Conservation (phyloP, 2,329 filamentous ascomycete genomes). For the Hypoxylon rubiginosum region DNA sequence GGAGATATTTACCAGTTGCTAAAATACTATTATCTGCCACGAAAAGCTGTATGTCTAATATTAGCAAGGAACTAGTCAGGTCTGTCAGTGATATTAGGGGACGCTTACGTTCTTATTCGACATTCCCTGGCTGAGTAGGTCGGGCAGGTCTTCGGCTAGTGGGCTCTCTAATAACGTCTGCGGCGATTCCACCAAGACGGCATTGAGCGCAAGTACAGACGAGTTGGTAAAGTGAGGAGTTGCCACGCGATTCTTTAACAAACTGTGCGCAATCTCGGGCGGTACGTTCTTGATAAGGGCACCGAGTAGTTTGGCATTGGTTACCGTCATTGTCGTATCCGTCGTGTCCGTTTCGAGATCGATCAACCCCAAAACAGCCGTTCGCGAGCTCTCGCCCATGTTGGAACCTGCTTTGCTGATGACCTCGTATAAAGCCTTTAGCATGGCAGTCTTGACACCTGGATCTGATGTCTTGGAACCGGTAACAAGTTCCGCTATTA, state of each 20-base stretch:
- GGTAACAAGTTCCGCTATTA: constrained; percentile 93
- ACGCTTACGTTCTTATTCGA: constrained; percentile 77
- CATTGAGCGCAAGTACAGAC: constrained; percentile 89
- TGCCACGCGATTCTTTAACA: constrained; percentile 81
- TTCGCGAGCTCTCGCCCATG: constrained; percentile 92
- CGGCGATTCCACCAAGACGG: constrained; percentile 85
- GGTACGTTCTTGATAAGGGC: constrained; percentile 90
- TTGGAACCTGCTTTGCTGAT: constrained; percentile 93
- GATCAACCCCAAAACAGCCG: constrained; percentile 88
- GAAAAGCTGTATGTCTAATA: constrained; percentile 68
- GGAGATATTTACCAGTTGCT: constrained; percentile 90
- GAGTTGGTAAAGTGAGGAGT: constrained; percentile 80
- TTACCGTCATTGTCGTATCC: constrained; percentile 85
- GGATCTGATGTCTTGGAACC: constrained; percentile 90
- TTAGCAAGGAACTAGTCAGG: constrained; percentile 20
- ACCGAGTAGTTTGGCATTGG: constrained; percentile 89
- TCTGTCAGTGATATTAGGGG: constrained; percentile 21
- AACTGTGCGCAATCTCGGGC: constrained; percentile 71
- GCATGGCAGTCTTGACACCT: constrained; percentile 94
- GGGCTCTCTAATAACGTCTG: constrained; percentile 74
- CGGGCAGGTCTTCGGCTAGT: constrained; percentile 79
- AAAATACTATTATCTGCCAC: constrained; percentile 90
- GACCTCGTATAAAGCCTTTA: constrained; percentile 96
- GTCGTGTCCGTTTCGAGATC: constrained; percentile 84
- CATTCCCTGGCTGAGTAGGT: constrained; percentile 85